phyloP scores from a whole-genome alignment of 768 basidiomycete species.

The Trichaptum fuscoviolaceum region DNA sequence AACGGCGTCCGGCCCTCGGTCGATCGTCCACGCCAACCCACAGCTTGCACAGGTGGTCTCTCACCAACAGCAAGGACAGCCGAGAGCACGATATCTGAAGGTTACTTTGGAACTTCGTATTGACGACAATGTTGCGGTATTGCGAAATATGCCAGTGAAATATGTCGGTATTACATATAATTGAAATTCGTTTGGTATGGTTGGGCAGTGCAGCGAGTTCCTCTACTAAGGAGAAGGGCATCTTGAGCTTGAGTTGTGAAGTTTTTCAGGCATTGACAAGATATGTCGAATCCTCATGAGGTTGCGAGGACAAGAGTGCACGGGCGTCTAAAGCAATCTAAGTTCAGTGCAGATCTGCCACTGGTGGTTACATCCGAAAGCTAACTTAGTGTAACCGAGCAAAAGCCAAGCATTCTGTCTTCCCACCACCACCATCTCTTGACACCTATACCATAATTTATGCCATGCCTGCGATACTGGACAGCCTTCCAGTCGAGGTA shows the following conservation, averaged over 20 bases:
- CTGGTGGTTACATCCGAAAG: neutral
- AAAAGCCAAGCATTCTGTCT: neutral
- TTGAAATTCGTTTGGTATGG: no score
- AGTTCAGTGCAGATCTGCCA: neutral
- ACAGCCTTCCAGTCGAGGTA: slow-evolving; percentile 39
- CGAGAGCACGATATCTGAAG: no score
- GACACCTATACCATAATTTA: neutral
- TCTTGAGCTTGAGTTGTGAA: no score
- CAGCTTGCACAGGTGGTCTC: neutral
- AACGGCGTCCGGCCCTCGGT: neutral
- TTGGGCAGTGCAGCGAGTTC: no score
- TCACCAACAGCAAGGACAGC: no score
- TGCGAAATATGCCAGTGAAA: no score
- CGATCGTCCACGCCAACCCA: neutral
- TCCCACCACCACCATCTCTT: neutral
- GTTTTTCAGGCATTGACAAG: no score
- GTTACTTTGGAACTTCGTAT: no score
- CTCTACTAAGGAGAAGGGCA: no score
- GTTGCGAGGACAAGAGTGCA: neutral
- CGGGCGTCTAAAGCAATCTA: neutral
- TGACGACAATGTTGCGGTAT: no score
- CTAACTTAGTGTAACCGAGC: neutral
- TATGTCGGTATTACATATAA: no score
- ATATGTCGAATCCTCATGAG: no score
- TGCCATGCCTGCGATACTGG: neutral